A percentile compares a stretch with the other conserved stretches of the same genome.
These are phyloP conservation scores for Collariella sp. DNA, from an alignment of 495 filamentous ascomycete species.

Conservation along the genomic window DNA sequence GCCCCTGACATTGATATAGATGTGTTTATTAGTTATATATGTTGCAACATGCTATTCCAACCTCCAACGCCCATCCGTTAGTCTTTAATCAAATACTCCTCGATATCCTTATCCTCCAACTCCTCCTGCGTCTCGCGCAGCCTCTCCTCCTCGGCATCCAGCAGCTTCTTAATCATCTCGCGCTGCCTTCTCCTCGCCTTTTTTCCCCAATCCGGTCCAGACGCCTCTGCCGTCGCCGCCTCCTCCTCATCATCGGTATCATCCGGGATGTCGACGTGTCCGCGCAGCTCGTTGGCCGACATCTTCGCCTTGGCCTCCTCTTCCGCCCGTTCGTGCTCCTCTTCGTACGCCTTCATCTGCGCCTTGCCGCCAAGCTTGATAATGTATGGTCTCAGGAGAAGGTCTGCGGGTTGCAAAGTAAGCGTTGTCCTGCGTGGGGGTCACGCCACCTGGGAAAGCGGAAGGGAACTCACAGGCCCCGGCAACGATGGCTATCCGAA, in stretches of 20 bases:
- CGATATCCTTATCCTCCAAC: slow-evolving; percentile 59
- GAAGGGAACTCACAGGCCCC: slow-evolving; percentile 27
- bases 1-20: too few relatives aligned
- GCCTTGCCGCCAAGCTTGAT: slow-evolving; percentile 37
- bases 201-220: slow-evolving; percentile 44
- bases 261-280: slow-evolving; percentile 44
- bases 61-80: background rate
- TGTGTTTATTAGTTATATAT: too few relatives aligned
- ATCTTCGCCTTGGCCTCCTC: slow-evolving; percentile 31
- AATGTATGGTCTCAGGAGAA: slow-evolving; percentile 59
- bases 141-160: slow-evolving; percentile 43
- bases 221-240: slow-evolving; percentile 30
- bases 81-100: slow-evolving; percentile 56
- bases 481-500: slow-evolving; percentile 53
- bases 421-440: background rate
- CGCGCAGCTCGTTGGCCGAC: slow-evolving; percentile 44
- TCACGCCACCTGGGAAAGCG: background rate
- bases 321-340: slow-evolving; percentile 27
- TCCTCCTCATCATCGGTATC: slow-evolving; percentile 46
- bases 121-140: slow-evolving; percentile 41
- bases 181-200: slow-evolving; percentile 56
- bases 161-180: slow-evolving; percentile 48
- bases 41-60: background rate
- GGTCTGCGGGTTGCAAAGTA: slow-evolving; percentile 36
- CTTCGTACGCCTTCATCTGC: slow-evolving; percentile 41